These are phyloP conservation scores for Talaromyces ruber DNA, from an alignment of 495 filamentous ascomycete genomes.

Conservation along the genomic window DNA sequence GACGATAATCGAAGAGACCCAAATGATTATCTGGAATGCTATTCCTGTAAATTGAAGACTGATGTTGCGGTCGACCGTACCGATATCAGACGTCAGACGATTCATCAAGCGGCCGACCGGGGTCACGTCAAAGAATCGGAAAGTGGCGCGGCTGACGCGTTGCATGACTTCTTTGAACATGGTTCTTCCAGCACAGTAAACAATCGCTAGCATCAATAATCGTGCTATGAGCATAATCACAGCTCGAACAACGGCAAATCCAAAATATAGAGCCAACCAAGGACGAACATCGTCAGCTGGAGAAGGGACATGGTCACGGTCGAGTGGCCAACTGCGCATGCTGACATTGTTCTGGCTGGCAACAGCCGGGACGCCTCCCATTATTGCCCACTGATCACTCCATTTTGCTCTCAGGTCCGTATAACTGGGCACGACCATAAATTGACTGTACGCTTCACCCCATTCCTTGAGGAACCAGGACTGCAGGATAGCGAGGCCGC, in stretches of 20 bases:
- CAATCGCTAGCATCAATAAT: conserved; percentile 55
- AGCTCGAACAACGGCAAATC: conserved; percentile 50
- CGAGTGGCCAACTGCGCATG: conserved; percentile 1
- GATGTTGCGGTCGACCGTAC: conserved; percentile 72
- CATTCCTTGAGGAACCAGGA: conserved; percentile 80
- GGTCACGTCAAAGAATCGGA: conserved; percentile 81
- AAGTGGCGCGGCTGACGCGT: conserved; percentile 66
- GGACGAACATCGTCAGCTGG: conserved; percentile 60
- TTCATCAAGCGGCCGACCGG: conserved; percentile 83
- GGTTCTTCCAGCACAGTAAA: conserved; percentile 64
- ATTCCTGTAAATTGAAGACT: conserved; percentile 58
- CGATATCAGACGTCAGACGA: conserved; percentile 75
- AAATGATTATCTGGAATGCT: conserved; percentile 54
- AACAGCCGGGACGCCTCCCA: background rate
- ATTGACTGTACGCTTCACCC: conserved; percentile 62
- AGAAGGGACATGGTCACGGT: conserved; percentile 39
- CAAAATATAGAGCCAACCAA: conserved; percentile 62
- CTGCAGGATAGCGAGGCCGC: conserved; percentile 49
- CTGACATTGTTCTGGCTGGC: conserved; percentile 32
- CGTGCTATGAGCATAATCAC: conserved; percentile 45
- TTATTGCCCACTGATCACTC: background rate
- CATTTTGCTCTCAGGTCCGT: background rate
- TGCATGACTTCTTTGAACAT: conserved; percentile 62
- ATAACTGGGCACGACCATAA: conserved; percentile 9
- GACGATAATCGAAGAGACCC: conserved; percentile 61